Evolutionary conservation across 495 filamentous ascomycete genomes (phyloP).

Genomic region (Penicillium paradoxum): DNA sequence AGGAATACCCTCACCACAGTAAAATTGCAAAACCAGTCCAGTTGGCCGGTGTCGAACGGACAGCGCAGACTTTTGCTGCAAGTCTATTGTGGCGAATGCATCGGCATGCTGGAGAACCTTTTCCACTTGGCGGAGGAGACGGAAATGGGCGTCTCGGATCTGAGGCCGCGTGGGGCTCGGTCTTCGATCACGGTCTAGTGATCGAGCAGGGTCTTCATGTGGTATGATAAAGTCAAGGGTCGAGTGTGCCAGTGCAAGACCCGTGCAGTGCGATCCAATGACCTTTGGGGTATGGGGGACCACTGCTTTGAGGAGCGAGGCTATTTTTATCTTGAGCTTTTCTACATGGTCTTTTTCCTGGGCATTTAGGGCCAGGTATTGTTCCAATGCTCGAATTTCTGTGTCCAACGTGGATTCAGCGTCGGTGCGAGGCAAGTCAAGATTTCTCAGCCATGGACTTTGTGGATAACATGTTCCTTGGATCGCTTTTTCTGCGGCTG

Average conservation of each 20-base stretch:
- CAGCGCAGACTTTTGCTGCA: constrained; percentile 21
- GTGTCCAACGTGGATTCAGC: constrained; percentile 29
- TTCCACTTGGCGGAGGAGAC: constrained; percentile 21
- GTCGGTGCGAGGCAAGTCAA: constrained; percentile 1
- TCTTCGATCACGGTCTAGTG: constrained; percentile 18
- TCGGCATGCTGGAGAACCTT: constrained; percentile 13
- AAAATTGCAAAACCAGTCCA: constrained; percentile 47
- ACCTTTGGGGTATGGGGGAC: constrained; percentile 31
- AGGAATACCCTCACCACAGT: constrained; percentile 30
- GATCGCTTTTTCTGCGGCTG: constrained; percentile 9
- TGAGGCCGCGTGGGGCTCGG: constrained; percentile 32
- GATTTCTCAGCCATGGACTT: constrained; percentile 30
- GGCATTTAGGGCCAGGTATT: constrained; percentile 35
- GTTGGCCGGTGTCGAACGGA: constrained; percentile 37
- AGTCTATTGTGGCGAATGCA: constrained; percentile 10
- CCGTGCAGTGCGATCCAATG: constrained; percentile 51
- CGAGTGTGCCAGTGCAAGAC: constrained; percentile 47
- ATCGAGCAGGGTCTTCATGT: constrained; percentile 20
- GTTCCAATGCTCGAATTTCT: constrained; percentile 45
- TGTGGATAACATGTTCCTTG: constrained; percentile 14
- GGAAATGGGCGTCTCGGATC: constrained; percentile 18
- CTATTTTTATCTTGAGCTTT: constrained; percentile 26
- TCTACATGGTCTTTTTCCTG: constrained; percentile 28
- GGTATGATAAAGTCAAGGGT: constrained; percentile 44
- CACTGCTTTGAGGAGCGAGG: constrained; percentile 11